Evolutionary conservation across 106 monocot genomes (phyloP), one percentile per base, ranked within the genome.

Genomic region (Acorus gramineus): DNA sequence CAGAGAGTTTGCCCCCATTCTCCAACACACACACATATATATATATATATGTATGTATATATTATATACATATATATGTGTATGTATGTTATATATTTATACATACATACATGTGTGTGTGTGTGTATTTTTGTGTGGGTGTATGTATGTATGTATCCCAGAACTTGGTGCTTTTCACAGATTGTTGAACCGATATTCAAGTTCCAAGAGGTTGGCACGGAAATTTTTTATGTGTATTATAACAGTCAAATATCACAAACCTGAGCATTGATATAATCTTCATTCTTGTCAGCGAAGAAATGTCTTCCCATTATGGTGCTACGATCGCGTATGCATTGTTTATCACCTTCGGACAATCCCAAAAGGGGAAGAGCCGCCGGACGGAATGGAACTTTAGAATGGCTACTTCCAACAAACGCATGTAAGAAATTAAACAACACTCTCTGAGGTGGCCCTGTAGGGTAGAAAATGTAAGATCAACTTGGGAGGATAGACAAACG

Each of bases 231-330:
- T 14, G 8, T 59, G 58, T 14, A 59, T 59, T 59, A 28, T 61
- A 11, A 61, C 8, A 57, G 5, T 49, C 46, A 13, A 3, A 49
- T 46, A 56, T 50, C 11, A 63, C 9, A 3, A 55, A 96, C 96
- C 96, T 96, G 96, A 54, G 80, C 77, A 79, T 77, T 77, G 44
- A 96, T 96, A 64, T 85, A 96, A 3, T 96, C 91, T 83, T 96
- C 91, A 73, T 61, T 80, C 75, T 88, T 85, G 77, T 96, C 96
- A 56, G 87, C 96, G 73, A 85, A 96, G 63, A 96, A 88, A 71
- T 96, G 96, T 44, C 91, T 76, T 66, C 91, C 91, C 90, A 96
- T 87, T 66, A 96, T 96, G 69, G 82, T 91, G 71, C 82, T 91
- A 49, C 96, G 86, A 68, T 96, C 96, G 70, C 91, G 85, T 76